Conservation (phyloP, 225 moss, liverwort and hornwort species). For the Lunularia cruciata region DNA sequence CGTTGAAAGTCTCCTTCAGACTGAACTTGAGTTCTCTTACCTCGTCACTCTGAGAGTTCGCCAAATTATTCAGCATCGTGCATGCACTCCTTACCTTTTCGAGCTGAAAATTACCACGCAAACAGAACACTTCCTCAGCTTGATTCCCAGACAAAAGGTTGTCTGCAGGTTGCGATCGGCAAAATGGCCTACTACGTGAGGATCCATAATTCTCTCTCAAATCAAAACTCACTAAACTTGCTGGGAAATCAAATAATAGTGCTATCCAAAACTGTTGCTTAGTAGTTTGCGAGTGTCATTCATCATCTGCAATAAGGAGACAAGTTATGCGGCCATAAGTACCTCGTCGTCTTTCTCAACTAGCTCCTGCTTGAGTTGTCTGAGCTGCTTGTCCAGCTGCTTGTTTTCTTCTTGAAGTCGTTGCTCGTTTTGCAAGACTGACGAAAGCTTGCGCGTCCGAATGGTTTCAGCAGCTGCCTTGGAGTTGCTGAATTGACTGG, state of each 20-base stretch:
- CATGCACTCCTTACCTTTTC: slow-evolving; percentile 39
- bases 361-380: slow-evolving; percentile 24
- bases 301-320: no score
- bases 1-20: slow-evolving; percentile 41
- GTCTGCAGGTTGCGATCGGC: no score
- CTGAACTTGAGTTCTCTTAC: slow-evolving; percentile 36
- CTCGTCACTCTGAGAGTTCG: slow-evolving; percentile 32
- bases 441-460: slow-evolving; percentile 32
- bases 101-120: not conserved
- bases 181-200: no score
- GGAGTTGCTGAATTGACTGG: not conserved
- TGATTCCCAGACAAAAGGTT: no score
- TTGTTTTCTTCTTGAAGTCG: slow-evolving; percentile 36
- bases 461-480: slow-evolving; percentile 14
- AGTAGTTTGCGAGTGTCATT: no score
- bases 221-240: no score
- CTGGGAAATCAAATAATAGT: no score
- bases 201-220: no score
- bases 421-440: slow-evolving; percentile 36
- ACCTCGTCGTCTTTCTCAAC: slow-evolving; percentile 34
- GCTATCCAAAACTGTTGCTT: no score
- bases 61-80: slow-evolving; percentile 37
- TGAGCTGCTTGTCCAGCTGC: slow-evolving; percentile 21
- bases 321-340: not conserved
- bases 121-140: not conserved